phyloP scores from a whole-genome alignment of 2,329 filamentous ascomycete genomes.

The Seiridium unicorne region DNA sequence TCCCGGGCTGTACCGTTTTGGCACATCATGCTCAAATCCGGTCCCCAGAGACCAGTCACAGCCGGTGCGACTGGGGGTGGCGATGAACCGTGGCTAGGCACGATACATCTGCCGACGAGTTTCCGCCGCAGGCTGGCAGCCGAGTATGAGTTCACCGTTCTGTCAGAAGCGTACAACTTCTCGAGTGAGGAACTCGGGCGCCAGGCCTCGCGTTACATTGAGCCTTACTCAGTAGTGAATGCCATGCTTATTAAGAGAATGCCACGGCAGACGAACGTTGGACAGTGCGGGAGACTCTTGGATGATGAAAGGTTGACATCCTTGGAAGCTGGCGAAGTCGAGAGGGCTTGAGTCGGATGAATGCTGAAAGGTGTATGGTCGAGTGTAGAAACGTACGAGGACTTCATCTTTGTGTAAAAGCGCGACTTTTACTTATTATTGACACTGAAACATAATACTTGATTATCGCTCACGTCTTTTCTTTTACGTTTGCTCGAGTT shows the following conservation, averaged over 20 bases:
- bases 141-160: slow-evolving; percentile 8
- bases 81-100: slow-evolving; percentile 6
- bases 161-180: slow-evolving; percentile 9
- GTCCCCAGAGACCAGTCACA: background rate
- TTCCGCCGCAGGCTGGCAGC: background rate
- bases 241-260: slow-evolving; percentile 5
- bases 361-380: background rate
- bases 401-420: background rate
- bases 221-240: background rate
- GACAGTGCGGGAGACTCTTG: background rate
- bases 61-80: background rate
- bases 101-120: slow-evolving; percentile 2
- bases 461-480: too few relatives aligned
- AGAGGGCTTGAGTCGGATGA: background rate
- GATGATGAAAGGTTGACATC: background rate
- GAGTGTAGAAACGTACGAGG: background rate
- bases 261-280: background rate
- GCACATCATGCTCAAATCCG: background rate
- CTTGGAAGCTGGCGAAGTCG: background rate
- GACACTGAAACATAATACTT: too few relatives aligned
- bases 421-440: too few relatives aligned
- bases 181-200: slow-evolving; percentile 2
- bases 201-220: background rate
- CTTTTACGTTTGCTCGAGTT: too few relatives aligned
- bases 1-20: background rate